Evolutionary conservation across 2,329 filamentous ascomycete species (phyloP), one percentile per base, ranked within the genome.

Genomic region (Stachybotrys chartarum): DNA sequence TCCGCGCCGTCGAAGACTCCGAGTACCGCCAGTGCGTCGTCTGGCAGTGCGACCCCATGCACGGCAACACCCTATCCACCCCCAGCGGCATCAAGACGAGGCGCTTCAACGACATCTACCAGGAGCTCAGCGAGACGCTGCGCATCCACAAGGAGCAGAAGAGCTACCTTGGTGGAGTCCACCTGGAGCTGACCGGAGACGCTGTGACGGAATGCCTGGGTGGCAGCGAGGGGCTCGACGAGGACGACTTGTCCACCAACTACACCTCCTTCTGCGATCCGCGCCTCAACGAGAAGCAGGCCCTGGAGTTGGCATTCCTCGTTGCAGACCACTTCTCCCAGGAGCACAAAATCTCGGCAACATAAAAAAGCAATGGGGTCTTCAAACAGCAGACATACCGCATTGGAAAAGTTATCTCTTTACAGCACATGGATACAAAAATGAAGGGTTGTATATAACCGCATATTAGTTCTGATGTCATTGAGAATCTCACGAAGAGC

Each of bases 41-140:
- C 63, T 97, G 93, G 93, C 94, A 97, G 75, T 97, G 93, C 74
- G 94, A 99, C 73, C 94, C 94, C 24, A 99, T 99, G 94, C 94
- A 99, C 74, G 94, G 94, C 59, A 88, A 88, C 73, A 87, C 84
- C 44, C 75, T 79, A 48, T 80, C 82, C 18, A 93, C 90, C 0
- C 80, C 83, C 0, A 76, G 82, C 0, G 91, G 91, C 30, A 84
- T 97, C 75, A 99, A 99, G 78, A 99, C 94, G 1, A 84, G 94
- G 16, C 87, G 88, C 55, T 99, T 99, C 78, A 83, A 83, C 59
- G 88, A 94, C 69, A 96, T 99, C 64, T 86, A 97, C 69, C 83
- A 83, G 1, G 94, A 99, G 76, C 80, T 99, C 48, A 84, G 86
- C 58, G 85, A 91, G 65, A 92, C 92, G 1, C 79, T 97, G 52